Percentiles rank a stretch among this genome's conserved stretches.
Conservation (phyloP, 2,329 filamentous ascomycete species). For the Alternaria ventricosa region DNA sequence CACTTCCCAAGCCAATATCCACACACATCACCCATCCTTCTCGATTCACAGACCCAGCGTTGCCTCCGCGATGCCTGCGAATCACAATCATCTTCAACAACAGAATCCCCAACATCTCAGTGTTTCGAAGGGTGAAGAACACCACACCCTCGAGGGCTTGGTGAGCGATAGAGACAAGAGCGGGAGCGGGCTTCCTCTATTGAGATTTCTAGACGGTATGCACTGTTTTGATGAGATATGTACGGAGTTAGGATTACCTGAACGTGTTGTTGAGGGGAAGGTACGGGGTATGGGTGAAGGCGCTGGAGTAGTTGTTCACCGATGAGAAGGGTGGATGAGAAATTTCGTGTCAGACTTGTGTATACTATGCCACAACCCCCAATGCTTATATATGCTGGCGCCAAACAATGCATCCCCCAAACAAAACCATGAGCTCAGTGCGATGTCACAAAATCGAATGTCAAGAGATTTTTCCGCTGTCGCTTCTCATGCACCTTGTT, state of each 20-base stretch:
- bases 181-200: constrained; percentile 55
- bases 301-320: constrained; percentile 37
- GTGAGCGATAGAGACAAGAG: constrained; percentile 23
- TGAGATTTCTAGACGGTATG: constrained; percentile 74
- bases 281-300: constrained; percentile 58
- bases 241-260: constrained; percentile 73
- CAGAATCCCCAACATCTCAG: constrained; percentile 9
- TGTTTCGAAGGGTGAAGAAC: constrained; percentile 12
- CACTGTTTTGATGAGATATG: constrained; percentile 85
- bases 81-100: background rate
- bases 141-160: constrained; percentile 19
- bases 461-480: too few relatives aligned
- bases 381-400: background rate
- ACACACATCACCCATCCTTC: constrained; percentile 22
- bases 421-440: background rate
- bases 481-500: background rate
- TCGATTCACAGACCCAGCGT: constrained; percentile 28
- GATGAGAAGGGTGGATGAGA: too few relatives aligned
- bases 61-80: constrained; percentile 16
- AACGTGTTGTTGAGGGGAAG: constrained; percentile 72
- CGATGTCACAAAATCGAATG: background rate
- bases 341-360: background rate
- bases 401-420: background rate
- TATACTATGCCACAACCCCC: background rate
- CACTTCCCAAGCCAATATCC: constrained; percentile 11